Evolutionary conservation across 2,329 filamentous ascomycete genomes (phyloP), one percentile per base, ranked within the genome.

Genomic region (Orbilia ellipsospora): DNA sequence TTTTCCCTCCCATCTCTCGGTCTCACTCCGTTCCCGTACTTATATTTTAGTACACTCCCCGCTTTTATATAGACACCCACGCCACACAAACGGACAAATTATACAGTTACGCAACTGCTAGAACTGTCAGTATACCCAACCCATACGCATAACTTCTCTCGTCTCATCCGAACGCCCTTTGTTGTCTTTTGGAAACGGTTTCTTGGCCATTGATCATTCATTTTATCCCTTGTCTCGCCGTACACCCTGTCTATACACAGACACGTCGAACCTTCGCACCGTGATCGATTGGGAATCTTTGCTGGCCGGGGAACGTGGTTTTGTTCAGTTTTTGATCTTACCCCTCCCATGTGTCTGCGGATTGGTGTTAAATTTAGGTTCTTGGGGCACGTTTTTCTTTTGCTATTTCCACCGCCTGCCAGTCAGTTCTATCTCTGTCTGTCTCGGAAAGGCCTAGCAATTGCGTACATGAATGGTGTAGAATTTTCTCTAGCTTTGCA

Each of bases 171-270:
- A 18, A 54, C 50, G 36, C 42, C 50, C 48, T 61, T 12, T 36
- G 55, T 10, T 68, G 54, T 23, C 42, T 13, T 62, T 31, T 18
- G 36, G 45, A 51, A 50, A 12, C 51, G 51, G 67, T 57, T 48
- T 48, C 15, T 48, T 51, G 42, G 70, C 63, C 57, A 74, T 74
- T 74, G 70, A 60, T 56, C 44, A 13, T 65, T 62, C 50, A 7
- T 18, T 67, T 65, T 20, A 31, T 12, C 48, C 50, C 60, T 23
- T 56, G 48, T 45, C 36, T 54, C 31, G 42, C 28, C 61, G 12
- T 56, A 50, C 48, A 42, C 42, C 28, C 45, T 45, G 55, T 31
- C 31, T 42, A 52, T 16, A 23, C 60, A 10, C 20, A 26, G n/a
- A 54, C 28, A 23, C 60, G 10, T 42, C 45, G 48, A 54, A 8